Conservation (phyloP, 2,329 filamentous ascomycete genomes). For the Gaeumannomyces tritici region DNA sequence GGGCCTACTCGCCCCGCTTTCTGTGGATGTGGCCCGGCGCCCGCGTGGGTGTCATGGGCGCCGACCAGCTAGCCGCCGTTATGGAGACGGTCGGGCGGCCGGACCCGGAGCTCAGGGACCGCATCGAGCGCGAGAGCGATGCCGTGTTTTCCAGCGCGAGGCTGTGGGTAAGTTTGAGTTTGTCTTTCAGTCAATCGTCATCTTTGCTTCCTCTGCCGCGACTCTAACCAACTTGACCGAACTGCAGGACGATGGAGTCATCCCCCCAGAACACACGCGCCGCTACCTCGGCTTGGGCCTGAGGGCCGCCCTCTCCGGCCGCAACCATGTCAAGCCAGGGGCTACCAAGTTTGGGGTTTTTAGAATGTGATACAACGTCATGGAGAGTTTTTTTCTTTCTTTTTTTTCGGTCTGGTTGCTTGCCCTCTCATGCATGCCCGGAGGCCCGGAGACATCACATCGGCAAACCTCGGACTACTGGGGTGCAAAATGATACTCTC, state of each 20-base stretch:
- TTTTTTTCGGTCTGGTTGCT: not conserved
- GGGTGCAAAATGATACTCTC: too few relatives aligned
- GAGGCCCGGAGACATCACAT: too few relatives aligned
- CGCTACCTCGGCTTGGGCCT: conserved; percentile 64
- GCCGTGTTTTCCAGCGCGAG: conserved; percentile 81
- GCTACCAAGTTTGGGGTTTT: conserved; percentile 72
- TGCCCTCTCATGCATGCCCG: too few relatives aligned
- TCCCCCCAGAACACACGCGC: conserved; percentile 67
- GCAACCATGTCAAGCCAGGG: conserved; percentile 48
- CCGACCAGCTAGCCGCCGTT: conserved; percentile 81
- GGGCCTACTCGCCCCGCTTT: conserved; percentile 85
- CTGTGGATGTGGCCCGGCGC: conserved; percentile 98
- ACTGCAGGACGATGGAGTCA: conserved; percentile 63
- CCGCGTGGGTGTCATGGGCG: conserved; percentile 92
- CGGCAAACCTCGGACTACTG: too few relatives aligned
- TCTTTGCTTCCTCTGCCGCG: too few relatives aligned
- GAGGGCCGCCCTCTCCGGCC: conserved; percentile 60
- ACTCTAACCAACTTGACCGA: not conserved
- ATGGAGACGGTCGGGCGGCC: conserved; percentile 88
- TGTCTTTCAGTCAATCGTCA: conserved; percentile 2
- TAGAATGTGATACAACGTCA: conserved; percentile 49
- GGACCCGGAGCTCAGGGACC: conserved; percentile 68
- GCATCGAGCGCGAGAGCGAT: conserved; percentile 86
- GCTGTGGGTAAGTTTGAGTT: conserved; percentile 58
- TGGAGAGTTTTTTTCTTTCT: not conserved